These are phyloP conservation scores for Sisymbrium altissimum DNA, from an alignment of 345 rosid species.

Conservation along the genomic window DNA sequence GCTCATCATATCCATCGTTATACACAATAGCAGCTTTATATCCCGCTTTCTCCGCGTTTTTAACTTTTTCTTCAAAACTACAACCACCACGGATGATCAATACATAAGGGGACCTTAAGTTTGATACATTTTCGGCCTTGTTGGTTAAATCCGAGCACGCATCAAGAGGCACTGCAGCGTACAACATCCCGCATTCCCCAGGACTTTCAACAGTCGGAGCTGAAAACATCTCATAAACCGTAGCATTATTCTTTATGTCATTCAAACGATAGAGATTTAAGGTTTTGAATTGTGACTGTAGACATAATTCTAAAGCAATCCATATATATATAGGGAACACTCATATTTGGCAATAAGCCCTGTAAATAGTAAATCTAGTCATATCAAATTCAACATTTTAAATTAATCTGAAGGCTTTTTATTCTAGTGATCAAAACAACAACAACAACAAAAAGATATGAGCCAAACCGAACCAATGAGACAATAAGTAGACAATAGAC, in stretches of 20 bases:
- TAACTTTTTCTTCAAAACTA: constrained; percentile 72
- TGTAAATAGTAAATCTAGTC: too few relatives aligned
- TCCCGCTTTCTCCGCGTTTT: constrained; percentile 67
- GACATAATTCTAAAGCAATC: too few relatives aligned
- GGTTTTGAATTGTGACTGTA: too few relatives aligned
- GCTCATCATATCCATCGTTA: constrained; percentile 48
- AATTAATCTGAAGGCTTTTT: too few relatives aligned
- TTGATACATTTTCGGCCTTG: constrained; percentile 28
- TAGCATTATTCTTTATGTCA: not conserved
- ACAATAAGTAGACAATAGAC: too few relatives aligned
- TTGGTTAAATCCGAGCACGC: constrained; percentile 60
- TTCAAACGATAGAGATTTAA: not conserved
- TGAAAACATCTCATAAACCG: not conserved
- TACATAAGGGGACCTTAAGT: constrained; percentile 42
- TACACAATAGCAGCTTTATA: constrained; percentile 64
- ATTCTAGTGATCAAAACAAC: too few relatives aligned
- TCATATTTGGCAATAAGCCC: too few relatives aligned
- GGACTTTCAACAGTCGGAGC: constrained; percentile 54
- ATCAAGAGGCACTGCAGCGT: constrained; percentile 59
- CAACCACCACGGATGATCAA: constrained; percentile 70
- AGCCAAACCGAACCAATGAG: too few relatives aligned
- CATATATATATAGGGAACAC: too few relatives aligned
- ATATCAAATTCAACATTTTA: too few relatives aligned
- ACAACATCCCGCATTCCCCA: constrained; percentile 53
- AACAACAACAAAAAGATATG: too few relatives aligned